These are phyloP conservation scores for Cyberlindnera mrakii DNA, from an alignment of 805 yeast genomes.

Conservation along the genomic window DNA sequence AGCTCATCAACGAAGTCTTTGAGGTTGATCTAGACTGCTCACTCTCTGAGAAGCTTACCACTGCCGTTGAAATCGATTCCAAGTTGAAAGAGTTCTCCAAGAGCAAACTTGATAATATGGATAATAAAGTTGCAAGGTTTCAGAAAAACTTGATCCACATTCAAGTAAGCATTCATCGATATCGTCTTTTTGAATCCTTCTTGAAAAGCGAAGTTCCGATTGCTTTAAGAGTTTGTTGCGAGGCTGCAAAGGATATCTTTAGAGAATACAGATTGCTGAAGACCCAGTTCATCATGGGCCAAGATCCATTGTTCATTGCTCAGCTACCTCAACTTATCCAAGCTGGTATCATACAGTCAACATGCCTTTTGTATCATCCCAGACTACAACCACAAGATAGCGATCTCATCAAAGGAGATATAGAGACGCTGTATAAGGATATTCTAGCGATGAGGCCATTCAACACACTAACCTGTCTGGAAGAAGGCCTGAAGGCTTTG, in stretches of 20 bases:
- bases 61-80: not conserved
- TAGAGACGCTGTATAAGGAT: not conserved
- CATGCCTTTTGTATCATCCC: constrained; percentile 1
- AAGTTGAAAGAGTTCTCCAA: not conserved
- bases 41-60: constrained; percentile 1
- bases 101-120: not conserved
- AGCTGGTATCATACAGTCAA: constrained; percentile 1
- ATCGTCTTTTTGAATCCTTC: constrained; percentile 21
- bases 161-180: constrained; percentile 6
- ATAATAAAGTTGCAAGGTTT: constrained; percentile 6
- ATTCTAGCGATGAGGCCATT: not conserved
- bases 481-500: too few relatives aligned
- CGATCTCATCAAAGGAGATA: not conserved
- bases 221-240: constrained; percentile 3
- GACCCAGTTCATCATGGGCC: constrained; percentile 7
- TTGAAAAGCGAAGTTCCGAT: constrained; percentile 4
- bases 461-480: too few relatives aligned
- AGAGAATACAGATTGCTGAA: constrained; percentile 6
- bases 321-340: constrained; percentile 7
- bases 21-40: not conserved
- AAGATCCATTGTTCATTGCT: constrained; percentile 11
- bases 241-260: constrained; percentile 1
- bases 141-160: constrained; percentile 4
- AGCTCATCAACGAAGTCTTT: constrained; percentile 3
- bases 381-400: not conserved